These are phyloP conservation scores for Fusarium stilboides DNA, from an alignment of 2,329 filamentous ascomycete genomes.

Conservation along the genomic window DNA sequence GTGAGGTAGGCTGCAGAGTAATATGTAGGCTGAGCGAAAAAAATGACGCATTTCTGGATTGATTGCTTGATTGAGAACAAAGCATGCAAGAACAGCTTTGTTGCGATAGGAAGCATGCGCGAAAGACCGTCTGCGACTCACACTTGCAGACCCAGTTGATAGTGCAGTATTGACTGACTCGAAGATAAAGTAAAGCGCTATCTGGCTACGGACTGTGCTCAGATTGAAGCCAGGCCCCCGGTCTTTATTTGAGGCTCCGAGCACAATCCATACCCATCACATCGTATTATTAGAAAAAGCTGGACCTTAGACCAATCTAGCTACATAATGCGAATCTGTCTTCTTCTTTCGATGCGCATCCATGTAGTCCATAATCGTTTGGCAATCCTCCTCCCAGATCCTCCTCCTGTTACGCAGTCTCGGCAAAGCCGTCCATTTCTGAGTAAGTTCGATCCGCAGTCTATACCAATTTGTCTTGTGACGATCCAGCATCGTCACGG, in stretches of 20 bases:
- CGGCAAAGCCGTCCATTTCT: neutral
- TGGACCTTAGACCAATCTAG: too few relatives aligned
- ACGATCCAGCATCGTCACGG: neutral
- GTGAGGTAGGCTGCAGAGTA: neutral
- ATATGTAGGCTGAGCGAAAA: neutral
- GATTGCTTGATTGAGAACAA: neutral
- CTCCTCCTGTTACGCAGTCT: slow-evolving; percentile 20
- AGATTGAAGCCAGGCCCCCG: too few relatives aligned
- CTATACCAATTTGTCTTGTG: slow-evolving; percentile 6
- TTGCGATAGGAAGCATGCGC: too few relatives aligned
- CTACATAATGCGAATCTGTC: too few relatives aligned
- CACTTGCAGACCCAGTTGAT: too few relatives aligned
- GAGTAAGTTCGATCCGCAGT: slow-evolving; percentile 1
- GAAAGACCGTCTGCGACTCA: too few relatives aligned
- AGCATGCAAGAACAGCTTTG: neutral
- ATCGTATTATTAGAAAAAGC: too few relatives aligned
- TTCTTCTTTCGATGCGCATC: slow-evolving; percentile 7
- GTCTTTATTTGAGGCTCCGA: too few relatives aligned
- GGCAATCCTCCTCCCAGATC: slow-evolving; percentile 23
- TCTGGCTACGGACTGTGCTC: neutral
- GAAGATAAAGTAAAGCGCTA: too few relatives aligned
- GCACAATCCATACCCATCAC: too few relatives aligned
- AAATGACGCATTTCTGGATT: neutral
- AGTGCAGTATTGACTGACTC: too few relatives aligned
- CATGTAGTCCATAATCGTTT: slow-evolving; percentile 19